Base-by-base conservation (phyloP, 179 eudicot genomes). In the Gypsophila paniculata region DNA sequence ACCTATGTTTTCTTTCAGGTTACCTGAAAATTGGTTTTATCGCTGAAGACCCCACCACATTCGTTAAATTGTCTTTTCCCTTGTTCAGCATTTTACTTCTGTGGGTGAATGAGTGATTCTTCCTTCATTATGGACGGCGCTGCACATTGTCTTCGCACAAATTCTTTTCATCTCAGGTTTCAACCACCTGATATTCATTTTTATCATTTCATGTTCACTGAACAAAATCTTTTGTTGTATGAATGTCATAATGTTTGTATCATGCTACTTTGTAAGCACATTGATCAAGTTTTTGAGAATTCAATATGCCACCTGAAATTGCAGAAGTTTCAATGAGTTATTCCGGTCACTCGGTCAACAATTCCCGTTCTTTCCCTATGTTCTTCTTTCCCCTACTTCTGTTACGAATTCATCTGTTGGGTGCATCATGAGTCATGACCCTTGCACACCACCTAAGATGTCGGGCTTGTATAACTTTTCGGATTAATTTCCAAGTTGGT, bases 131-230 rank as follows among this genome's bases (percentile, higher is more conserved):
- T n/a, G n/a, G n/a, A n/a, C n/a, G n/a, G n/a, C n/a, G n/a, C n/a
- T n/a, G n/a, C n/a, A n/a, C n/a, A n/a, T n/a, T n/a, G n/a, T 13
- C 70, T 38, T 54, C 11, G 21, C 22, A 17, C 61, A 46, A 19
- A 65, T 65, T 65, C 68, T 67, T 74, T 39, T 67, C 46, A 18
- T 59, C 68, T 58, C 65, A 42, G 60, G 65, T 67, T 52, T 42
- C n/a, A 62, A 9, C 38, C 64, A 19, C 61, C 55, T 67, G 64
- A 21, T 53, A 10, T 46, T 67, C 69, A 19, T 65, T 65, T 61
- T 53, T 18, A 46, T 66, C 57, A 57, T 54, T 74, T 67, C 67
- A 38, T 64, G 62, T 67, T 67, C 15, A 44, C 3, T 5, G 54
- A 21, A 14, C 5, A 44, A 44, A 65, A 19, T 38, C 17, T 18